phyloP scores from a whole-genome alignment of 2,329 filamentous ascomycete genomes.

The Cryphonectria nitschkei region DNA sequence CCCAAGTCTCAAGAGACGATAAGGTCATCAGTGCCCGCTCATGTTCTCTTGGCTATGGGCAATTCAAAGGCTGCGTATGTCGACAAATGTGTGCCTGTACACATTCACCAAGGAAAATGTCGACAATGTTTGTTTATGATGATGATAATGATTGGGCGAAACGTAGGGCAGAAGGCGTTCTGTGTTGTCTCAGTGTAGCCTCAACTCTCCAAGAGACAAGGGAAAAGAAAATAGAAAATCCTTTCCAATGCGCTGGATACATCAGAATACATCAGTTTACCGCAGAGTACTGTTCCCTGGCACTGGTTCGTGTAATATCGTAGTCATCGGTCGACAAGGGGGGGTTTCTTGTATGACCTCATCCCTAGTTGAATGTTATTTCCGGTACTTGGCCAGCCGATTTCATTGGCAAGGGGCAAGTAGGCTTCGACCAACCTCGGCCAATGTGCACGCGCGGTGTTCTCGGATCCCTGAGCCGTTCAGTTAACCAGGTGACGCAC shows the following conservation, averaged over 20 bases:
- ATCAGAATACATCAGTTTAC: neutral
- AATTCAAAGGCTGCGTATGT: neutral
- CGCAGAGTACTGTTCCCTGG: neutral
- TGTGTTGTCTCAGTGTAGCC: neutral
- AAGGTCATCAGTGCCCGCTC: neutral
- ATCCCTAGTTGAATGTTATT: neutral
- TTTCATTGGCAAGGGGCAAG: neutral
- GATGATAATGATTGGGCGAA: neutral
- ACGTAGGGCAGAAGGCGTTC: neutral
- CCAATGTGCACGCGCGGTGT: neutral
- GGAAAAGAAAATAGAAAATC: neutral
- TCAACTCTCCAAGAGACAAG: neutral
- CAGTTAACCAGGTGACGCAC: constrained; percentile 21
- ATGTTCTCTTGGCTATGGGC: neutral
- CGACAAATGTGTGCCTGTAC: neutral
- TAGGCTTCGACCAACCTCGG: neutral
- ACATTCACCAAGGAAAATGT: neutral
- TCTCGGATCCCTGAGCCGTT: constrained; percentile 5
- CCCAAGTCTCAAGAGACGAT: neutral
- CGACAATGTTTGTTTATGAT: neutral
- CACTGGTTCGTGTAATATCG: neutral
- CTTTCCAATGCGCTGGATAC: neutral
- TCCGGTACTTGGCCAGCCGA: neutral
- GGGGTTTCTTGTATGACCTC: neutral
- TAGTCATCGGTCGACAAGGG: neutral